A percentile compares a stretch with the other conserved stretches of the same genome.
Conservation (phyloP, 2,329 filamentous ascomycete species). For the Hypoxylon rubiginosum region DNA sequence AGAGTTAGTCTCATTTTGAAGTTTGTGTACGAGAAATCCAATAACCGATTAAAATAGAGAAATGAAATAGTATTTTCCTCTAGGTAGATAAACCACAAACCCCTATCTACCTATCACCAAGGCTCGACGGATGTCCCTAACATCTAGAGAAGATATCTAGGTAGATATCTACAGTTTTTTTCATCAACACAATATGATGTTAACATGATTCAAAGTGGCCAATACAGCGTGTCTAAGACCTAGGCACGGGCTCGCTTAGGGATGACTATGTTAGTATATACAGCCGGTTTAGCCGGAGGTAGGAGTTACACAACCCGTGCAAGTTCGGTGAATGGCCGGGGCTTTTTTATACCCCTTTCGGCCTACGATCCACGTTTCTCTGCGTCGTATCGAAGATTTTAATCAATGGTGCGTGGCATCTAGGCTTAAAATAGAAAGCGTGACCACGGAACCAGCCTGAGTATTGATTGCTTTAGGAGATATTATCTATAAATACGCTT, state of each 20-base stretch:
- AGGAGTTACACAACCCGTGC: constrained; percentile 7
- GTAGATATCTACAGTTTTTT: not conserved
- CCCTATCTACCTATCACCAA: constrained; percentile 7
- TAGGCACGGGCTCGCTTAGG: constrained; percentile 4
- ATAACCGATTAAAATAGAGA: not conserved
- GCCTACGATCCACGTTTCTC: constrained; percentile 11
- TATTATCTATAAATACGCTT: constrained; percentile 19
- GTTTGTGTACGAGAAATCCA: not conserved
- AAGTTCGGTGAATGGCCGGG: constrained; percentile 12
- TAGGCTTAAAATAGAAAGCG: constrained; percentile 34
- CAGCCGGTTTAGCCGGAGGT: constrained; percentile 39
- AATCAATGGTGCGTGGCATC: constrained; percentile 21
- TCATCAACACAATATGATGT: not conserved
- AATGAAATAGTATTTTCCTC: not conserved
- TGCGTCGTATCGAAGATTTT: constrained; percentile 13
- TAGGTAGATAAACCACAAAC: not conserved
- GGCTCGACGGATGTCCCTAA: not conserved
- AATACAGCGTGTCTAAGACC: not conserved
- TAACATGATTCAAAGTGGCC: not conserved
- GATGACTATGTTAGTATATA: constrained; percentile 19
- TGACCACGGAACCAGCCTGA: constrained; percentile 9
- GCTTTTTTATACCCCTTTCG: constrained; percentile 19
- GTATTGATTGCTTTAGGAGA: constrained; percentile 16
- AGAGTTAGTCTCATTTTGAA: constrained; percentile 24
- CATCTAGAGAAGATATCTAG: not conserved